Percentiles rank a stretch among this genome's conserved stretches.
phyloP scores from a whole-genome alignment of 768 basidiomycete genomes.

The Phylloporus arenicola region DNA sequence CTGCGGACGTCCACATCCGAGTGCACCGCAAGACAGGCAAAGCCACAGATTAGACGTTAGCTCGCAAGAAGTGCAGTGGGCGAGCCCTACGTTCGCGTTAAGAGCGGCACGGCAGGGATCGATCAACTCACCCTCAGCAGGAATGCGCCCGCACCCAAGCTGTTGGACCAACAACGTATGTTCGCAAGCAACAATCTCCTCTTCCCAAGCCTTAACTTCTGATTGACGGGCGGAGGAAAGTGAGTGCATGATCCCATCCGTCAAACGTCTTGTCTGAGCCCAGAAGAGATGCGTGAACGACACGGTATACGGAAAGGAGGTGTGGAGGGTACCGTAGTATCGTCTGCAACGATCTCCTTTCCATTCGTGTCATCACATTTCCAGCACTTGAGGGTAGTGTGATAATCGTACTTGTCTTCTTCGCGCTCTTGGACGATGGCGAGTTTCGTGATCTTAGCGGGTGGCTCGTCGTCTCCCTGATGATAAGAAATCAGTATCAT shows the following conservation, averaged over 20 bases:
- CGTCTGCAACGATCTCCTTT: conserved; percentile 35
- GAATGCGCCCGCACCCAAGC: conserved; percentile 20
- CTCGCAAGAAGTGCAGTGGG: conserved; percentile 78
- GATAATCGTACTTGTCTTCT: conserved; percentile 79
- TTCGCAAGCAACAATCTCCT: conserved; percentile 84
- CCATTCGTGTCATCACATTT: conserved; percentile 53
- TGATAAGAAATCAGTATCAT: not conserved
- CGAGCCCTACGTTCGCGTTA: conserved; percentile 47
- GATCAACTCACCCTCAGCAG: conserved; percentile 19
- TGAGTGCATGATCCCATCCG: conserved; percentile 69
- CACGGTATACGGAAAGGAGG: not conserved
- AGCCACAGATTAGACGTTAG: conserved; percentile 93
- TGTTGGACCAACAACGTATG: conserved; percentile 63
- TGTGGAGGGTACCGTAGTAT: conserved; percentile 24
- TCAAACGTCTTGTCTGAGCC: conserved; percentile 47
- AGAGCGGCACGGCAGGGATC: not conserved
- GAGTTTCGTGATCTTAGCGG: conserved; percentile 83
- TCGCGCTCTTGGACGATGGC: conserved; percentile 84
- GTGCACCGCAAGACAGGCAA: conserved; percentile 83
- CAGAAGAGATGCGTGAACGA: not conserved
- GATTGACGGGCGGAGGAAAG: conserved; percentile 88
- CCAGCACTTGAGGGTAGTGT: conserved; percentile 71
- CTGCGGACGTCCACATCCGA: conserved; percentile 89
- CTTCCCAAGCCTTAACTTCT: conserved; percentile 97
- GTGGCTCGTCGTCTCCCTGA: conserved; percentile 75